A percentile compares a stretch with the other conserved stretches of the same genome.
These are phyloP conservation scores for Dictyostelium citrinum DNA, from an alignment of 78 protist genomes.

Conservation along the genomic window DNA sequence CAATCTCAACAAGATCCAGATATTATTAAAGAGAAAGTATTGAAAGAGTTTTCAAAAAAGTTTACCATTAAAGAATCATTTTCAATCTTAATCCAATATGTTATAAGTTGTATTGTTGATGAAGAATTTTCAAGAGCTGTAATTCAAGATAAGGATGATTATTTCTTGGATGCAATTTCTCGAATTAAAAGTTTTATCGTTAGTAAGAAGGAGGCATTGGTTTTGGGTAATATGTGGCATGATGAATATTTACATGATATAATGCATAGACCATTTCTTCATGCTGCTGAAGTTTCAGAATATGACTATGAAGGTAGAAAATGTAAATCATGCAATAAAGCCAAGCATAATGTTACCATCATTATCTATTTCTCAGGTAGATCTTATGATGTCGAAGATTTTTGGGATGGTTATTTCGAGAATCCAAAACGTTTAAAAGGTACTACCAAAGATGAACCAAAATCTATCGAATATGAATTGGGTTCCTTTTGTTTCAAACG, in stretches of 20 bases:
- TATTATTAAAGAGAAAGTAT: background rate
- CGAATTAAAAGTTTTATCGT: background rate
- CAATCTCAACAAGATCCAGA: background rate
- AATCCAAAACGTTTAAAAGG: constrained; percentile 17
- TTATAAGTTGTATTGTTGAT: constrained; percentile 42
- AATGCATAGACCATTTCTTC: constrained; percentile 9
- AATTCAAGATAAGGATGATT: background rate
- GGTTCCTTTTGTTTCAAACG: constrained; percentile 53
- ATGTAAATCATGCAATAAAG: constrained; percentile 50
- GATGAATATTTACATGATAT: background rate
- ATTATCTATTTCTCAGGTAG: background rate
- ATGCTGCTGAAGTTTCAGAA: background rate
- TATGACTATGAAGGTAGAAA: background rate
- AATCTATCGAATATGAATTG: constrained; percentile 8
- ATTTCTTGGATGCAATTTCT: constrained; percentile 1
- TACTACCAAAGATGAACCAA: background rate
- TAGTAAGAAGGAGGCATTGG: constrained; percentile 34
- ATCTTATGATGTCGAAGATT: constrained; percentile 42
- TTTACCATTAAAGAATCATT: constrained; percentile 40
- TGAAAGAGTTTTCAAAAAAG: constrained; percentile 1
- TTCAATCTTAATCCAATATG: constrained; percentile 40
- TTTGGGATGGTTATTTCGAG: constrained; percentile 48
- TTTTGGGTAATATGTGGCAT: constrained; percentile 56
- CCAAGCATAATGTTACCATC: background rate
- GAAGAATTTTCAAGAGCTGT: constrained; percentile 16